These are phyloP conservation scores for Termitomyces sp. DNA, from an alignment of 768 basidiomycete species.

Conservation along the genomic window DNA sequence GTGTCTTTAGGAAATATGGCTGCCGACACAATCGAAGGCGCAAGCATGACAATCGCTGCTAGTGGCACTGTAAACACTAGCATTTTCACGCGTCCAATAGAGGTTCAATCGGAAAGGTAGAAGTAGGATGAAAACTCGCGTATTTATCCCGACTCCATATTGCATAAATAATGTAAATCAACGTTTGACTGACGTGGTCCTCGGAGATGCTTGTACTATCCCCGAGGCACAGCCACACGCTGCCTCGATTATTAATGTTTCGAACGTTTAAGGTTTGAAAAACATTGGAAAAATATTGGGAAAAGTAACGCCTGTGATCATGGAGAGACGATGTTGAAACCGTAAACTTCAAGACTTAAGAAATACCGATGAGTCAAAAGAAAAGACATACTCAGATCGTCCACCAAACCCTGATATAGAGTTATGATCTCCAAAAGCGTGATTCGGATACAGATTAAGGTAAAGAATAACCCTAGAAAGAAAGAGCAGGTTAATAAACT, in stretches of 20 bases:
- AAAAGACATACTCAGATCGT: too few relatives aligned
- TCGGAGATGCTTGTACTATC: not conserved
- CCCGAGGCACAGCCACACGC: not conserved
- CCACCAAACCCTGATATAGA: too few relatives aligned
- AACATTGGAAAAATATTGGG: too few relatives aligned
- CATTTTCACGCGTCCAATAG: slow-evolving; percentile 15
- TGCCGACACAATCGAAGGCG: slow-evolving; percentile 45
- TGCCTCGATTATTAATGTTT: not conserved
- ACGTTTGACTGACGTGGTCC: slow-evolving; percentile 8
- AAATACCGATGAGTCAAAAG: too few relatives aligned
- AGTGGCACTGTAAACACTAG: slow-evolving; percentile 26
- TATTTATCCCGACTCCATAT: not conserved
- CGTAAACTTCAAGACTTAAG: too few relatives aligned
- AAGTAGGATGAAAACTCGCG: not conserved
- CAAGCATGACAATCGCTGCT: slow-evolving; percentile 30
- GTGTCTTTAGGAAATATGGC: slow-evolving; percentile 43
- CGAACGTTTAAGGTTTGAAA: too few relatives aligned
- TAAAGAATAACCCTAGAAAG: too few relatives aligned
- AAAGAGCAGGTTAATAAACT: too few relatives aligned
- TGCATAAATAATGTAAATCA: not conserved
- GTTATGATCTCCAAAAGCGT: too few relatives aligned
- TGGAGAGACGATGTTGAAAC: too few relatives aligned
- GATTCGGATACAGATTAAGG: too few relatives aligned
- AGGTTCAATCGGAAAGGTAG: not conserved
- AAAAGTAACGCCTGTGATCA: too few relatives aligned